Evolutionary conservation across 306 rosid species (phyloP).

Genomic region (Quercus suber): DNA sequence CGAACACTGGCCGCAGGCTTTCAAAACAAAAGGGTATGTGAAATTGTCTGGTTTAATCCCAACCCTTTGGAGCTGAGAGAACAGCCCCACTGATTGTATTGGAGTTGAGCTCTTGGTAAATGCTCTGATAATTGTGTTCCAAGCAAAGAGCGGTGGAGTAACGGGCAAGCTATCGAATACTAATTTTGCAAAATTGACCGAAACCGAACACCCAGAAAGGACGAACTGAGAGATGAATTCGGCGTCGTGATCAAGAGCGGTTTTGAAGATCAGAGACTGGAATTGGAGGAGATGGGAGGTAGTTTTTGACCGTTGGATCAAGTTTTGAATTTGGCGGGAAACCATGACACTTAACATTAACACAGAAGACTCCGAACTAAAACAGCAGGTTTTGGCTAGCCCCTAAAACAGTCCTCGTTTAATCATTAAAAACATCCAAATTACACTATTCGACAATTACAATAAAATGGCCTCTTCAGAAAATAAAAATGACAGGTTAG

Average conservation of each 20-base stretch:
- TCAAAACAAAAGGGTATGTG: constrained; percentile 52
- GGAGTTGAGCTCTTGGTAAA: constrained; percentile 32
- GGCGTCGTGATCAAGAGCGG: constrained; percentile 28
- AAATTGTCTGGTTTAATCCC: constrained; percentile 42
- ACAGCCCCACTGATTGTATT: constrained; percentile 30
- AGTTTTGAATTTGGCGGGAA: constrained; percentile 22
- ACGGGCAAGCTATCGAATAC: constrained; percentile 38
- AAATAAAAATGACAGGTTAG: no score
- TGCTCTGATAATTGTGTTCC: constrained; percentile 44
- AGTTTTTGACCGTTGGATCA: constrained; percentile 22
- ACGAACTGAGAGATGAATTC: constrained; percentile 23
- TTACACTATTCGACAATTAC: no score
- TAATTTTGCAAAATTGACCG: constrained; percentile 22
- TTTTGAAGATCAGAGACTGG: constrained; percentile 39
- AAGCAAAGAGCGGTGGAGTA: constrained; percentile 47
- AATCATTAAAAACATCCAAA: no score
- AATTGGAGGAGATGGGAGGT: constrained; percentile 39
- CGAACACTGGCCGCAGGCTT: constrained; percentile 41
- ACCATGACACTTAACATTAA: neutral
- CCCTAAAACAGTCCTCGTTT: no score
- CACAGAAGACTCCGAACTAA: neutral
- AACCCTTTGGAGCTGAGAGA: constrained; percentile 27
- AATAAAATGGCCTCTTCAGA: no score
- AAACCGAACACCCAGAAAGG: constrained; percentile 26
- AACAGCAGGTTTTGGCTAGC: neutral